phyloP scores from a whole-genome alignment of 306 rosid species.

The Inga leiocalycina region DNA sequence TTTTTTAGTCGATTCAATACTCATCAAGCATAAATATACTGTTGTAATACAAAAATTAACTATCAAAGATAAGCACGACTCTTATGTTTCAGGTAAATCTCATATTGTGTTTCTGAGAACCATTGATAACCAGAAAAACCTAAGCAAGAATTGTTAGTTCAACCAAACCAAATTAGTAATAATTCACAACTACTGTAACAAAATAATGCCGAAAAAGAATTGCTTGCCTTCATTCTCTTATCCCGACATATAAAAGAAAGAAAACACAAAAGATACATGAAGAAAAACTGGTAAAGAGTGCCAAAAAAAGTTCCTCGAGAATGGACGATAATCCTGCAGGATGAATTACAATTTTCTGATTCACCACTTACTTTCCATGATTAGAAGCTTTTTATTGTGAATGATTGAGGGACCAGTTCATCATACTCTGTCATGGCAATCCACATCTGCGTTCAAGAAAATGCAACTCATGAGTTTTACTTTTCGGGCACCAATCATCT shows the following conservation, averaged over 20 bases:
- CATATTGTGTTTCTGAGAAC: neutral
- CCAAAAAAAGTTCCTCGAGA: constrained; percentile 59
- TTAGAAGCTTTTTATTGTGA: too few relatives aligned
- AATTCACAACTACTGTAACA: constrained; percentile 59
- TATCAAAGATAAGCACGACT: neutral
- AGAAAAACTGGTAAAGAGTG: constrained; percentile 46
- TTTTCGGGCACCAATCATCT: too few relatives aligned
- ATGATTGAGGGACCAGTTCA: too few relatives aligned
- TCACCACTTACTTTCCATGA: constrained; percentile 47
- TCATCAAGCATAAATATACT: too few relatives aligned
- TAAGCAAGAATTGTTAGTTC: constrained; percentile 52
- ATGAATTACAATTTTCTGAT: constrained; percentile 51
- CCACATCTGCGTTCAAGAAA: too few relatives aligned
- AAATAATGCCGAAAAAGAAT: constrained; percentile 35
- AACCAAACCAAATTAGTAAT: constrained; percentile 66
- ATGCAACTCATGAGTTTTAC: too few relatives aligned
- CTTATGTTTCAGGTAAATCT: neutral
- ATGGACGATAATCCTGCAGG: constrained; percentile 55
- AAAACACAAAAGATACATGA: constrained; percentile 60
- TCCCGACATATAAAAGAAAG: constrained; percentile 59
- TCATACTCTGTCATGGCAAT: too few relatives aligned
- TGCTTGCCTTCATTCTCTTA: constrained; percentile 74
- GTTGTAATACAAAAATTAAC: too few relatives aligned
- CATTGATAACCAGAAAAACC: constrained; percentile 19
- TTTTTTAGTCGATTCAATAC: too few relatives aligned